These are phyloP conservation scores for Candida dendrica DNA, from an alignment of 805 yeast genomes.

Conservation along the genomic window DNA sequence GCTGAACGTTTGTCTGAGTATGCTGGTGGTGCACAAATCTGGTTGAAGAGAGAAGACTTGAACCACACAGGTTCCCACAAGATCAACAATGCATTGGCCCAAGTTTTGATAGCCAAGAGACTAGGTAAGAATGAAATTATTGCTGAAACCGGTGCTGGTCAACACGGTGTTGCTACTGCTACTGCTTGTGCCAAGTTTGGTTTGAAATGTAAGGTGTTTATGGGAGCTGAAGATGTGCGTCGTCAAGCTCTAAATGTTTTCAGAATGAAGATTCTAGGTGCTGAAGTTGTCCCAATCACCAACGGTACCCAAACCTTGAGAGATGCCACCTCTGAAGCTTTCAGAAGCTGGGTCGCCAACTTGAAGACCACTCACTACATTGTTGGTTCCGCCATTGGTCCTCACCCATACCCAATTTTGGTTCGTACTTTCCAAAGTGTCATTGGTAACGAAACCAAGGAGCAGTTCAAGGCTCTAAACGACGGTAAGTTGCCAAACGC, in stretches of 20 bases:
- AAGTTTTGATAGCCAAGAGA: constrained; percentile 71
- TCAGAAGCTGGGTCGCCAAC: constrained; percentile 90
- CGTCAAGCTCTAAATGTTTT: constrained; percentile 97
- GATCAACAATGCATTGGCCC: constrained; percentile 79
- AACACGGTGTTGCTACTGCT: constrained; percentile 90
- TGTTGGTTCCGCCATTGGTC: constrained; percentile 98
- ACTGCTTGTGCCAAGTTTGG: constrained; percentile 93
- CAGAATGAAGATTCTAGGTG: constrained; percentile 95
- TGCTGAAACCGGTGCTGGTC: constrained; percentile 93
- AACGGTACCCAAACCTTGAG: constrained; percentile 94
- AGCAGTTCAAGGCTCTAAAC: constrained; percentile 76
- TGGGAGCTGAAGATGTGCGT: constrained; percentile 99
- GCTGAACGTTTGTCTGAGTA: constrained; percentile 86
- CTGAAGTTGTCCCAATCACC: constrained; percentile 86
- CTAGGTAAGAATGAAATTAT: constrained; percentile 70
- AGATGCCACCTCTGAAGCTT: constrained; percentile 97
- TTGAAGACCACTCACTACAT: constrained; percentile 84
- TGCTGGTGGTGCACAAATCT: constrained; percentile 93
- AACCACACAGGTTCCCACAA: constrained; percentile 88
- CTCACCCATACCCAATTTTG: constrained; percentile 97
- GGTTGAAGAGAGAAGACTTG: constrained; percentile 96
- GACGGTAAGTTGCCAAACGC: constrained; percentile 73
- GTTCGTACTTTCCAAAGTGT: constrained; percentile 98
- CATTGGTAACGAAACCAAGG: constrained; percentile 90
- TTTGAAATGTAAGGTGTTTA: constrained; percentile 83